Evolutionary conservation across 371 early-diverging fungal species (phyloP).

Genomic region (Globomyces sp.): DNA sequence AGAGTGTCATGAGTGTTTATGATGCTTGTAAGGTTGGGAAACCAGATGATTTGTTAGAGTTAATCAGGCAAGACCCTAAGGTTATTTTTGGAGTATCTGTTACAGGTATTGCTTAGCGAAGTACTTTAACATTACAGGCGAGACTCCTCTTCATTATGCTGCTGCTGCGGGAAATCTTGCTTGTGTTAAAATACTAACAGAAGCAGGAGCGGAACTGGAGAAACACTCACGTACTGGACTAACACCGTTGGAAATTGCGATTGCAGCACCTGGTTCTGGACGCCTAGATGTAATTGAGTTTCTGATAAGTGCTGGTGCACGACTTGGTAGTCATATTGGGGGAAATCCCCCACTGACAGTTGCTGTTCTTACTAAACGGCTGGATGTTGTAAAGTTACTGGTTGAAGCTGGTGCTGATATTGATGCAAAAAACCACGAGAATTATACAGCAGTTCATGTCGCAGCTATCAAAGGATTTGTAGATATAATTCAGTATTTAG

Average conservation of each 20-base stretch:
- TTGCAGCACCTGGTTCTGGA: neutral
- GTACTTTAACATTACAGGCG: neutral
- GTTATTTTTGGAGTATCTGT: too few relatives aligned
- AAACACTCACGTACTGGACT: neutral
- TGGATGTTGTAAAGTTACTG: neutral
- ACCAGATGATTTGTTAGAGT: too few relatives aligned
- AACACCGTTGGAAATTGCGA: neutral
- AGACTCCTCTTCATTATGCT: neutral
- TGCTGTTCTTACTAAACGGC: neutral
- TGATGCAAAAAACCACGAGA: neutral
- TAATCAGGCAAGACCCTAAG: too few relatives aligned
- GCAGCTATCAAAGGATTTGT: neutral
- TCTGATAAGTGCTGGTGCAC: neutral
- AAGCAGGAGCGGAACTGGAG: conserved; percentile 7
- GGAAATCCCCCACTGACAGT: neutral
- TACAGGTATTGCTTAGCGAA: too few relatives aligned
- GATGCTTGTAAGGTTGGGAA: too few relatives aligned
- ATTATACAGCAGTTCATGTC: neutral
- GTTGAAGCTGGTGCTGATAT: neutral
- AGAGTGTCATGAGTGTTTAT: too few relatives aligned
- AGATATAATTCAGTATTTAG: too few relatives aligned
- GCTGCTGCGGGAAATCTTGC: neutral
- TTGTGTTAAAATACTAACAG: conserved; percentile 1
- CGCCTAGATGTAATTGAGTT: neutral
- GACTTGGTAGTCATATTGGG: neutral